Evolutionary conservation across 192 early-diverging fungal species (phyloP).

Genomic region (Backusella psychrophila): DNA sequence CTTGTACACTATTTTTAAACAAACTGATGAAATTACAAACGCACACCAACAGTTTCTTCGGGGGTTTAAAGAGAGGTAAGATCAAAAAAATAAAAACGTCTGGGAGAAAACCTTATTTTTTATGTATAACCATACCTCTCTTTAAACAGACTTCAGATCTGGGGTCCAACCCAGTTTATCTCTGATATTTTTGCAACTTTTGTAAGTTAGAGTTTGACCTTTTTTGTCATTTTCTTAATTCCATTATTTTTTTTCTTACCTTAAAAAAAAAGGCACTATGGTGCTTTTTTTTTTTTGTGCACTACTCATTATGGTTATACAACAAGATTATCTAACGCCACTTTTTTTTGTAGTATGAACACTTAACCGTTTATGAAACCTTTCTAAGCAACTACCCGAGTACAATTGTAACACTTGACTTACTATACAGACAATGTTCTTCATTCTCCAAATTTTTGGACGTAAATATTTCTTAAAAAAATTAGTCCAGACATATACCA

Average conservation of each 20-base stretch:
- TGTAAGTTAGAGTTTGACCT: neutral
- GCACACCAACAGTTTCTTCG: neutral
- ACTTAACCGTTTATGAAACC: neutral
- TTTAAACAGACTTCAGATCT: neutral
- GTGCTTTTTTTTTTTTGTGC: neutral
- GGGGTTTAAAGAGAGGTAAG: constrained; percentile 7
- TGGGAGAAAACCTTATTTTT: neutral
- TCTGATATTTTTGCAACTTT: constrained; percentile 5
- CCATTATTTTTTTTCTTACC: neutral
- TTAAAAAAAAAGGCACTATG: neutral
- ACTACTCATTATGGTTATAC: neutral
- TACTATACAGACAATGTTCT: constrained; percentile 6
- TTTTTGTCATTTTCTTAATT: neutral
- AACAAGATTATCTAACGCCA: neutral
- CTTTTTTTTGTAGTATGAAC: constrained; percentile 4
- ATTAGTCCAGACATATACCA: neutral
- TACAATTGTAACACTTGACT: constrained; percentile 5
- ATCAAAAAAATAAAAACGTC: neutral
- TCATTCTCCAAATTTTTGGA: neutral
- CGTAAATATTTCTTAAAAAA: constrained; percentile 5
- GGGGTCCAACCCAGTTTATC: constrained; percentile 13
- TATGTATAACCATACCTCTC: neutral
- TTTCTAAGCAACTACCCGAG: constrained; percentile 1
- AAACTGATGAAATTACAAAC: neutral
- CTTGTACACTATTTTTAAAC: neutral